These are phyloP conservation scores for Pestalotiopsis sp. DNA, from an alignment of 2,329 filamentous ascomycete genomes.

Conservation along the genomic window DNA sequence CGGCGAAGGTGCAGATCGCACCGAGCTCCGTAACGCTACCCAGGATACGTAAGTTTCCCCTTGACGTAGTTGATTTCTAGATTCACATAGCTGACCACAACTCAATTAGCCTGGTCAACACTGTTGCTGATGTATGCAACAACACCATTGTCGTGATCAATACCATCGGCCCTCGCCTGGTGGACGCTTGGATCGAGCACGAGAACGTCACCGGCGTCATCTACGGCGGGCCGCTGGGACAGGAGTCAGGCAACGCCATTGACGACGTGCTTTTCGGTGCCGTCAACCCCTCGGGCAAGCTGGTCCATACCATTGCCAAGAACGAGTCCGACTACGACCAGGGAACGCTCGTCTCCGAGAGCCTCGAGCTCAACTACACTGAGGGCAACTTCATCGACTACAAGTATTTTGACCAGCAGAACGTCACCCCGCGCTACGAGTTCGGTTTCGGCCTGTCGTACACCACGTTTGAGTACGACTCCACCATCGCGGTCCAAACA, in stretches of 20 bases:
- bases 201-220: slow-evolving; percentile 64
- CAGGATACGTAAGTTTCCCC: slow-evolving; percentile 54
- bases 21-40: not conserved
- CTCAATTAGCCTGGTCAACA: not conserved
- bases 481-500: slow-evolving; percentile 29
- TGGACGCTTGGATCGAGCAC: slow-evolving; percentile 59
- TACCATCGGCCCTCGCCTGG: slow-evolving; percentile 61
- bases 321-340: slow-evolving; percentile 50
- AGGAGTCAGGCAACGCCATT: slow-evolving; percentile 63
- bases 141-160: slow-evolving; percentile 72
- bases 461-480: slow-evolving; percentile 28
- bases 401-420: slow-evolving; percentile 53
- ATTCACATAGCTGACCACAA: slow-evolving; percentile 50
- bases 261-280: slow-evolving; percentile 64
- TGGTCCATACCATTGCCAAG: slow-evolving; percentile 59
- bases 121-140: slow-evolving; percentile 52
- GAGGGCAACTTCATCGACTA: slow-evolving; percentile 50
- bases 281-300: slow-evolving; percentile 59
- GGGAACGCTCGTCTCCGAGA: slow-evolving; percentile 20
- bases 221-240: slow-evolving; percentile 61
- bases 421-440: slow-evolving; percentile 54
- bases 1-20: not conserved
- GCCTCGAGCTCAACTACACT: slow-evolving; percentile 25
- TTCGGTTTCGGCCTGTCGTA: slow-evolving; percentile 50
- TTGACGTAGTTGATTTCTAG: not conserved